Evolutionary conservation across 176 grass and related monocot genomes (phyloP).

Genomic region (maize (Zea mays)): Zm-B73-REFERENCE-NAM-5.0 NC_050101.1:156561501-156562000

Average conservation of each 20-base stretch:
- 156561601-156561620: neutral
- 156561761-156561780: slow-evolving; percentile 7
- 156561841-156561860: neutral
- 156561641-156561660: slow-evolving; percentile 19
- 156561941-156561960: neutral
- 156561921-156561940: neutral
- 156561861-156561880: neutral
- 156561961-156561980: neutral
- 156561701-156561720: neutral
- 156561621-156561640: neutral
- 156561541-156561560: neutral
- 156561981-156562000: slow-evolving; percentile 6
- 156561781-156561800: slow-evolving; percentile 11
- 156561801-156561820: neutral
- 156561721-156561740: neutral
- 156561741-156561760: neutral
- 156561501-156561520: too few relatives aligned
- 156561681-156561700: neutral
- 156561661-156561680: slow-evolving; percentile 17
- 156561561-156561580: neutral
- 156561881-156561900: neutral
- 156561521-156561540: neutral
- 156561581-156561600: neutral
- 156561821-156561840: slow-evolving; percentile 15
- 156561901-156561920: slow-evolving; percentile 6